phyloP scores from a whole-genome alignment of 805 yeast genomes.

The Candida nemodendra region DNA sequence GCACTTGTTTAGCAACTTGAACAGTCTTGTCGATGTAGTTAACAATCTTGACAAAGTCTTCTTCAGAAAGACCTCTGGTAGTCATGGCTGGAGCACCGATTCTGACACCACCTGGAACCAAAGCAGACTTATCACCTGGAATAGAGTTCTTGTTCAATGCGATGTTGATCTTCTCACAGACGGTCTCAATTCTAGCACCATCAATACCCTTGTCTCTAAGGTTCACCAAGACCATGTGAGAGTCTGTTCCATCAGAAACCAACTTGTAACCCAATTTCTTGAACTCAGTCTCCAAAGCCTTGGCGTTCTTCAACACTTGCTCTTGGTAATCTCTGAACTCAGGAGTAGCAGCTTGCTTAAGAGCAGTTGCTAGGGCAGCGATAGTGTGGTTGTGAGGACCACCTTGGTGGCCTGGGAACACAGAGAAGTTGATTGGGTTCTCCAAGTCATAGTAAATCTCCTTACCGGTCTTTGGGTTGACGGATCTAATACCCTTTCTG shows the following conservation, averaged over 20 bases:
- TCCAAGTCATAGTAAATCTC: conserved; percentile 90
- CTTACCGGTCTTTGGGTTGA: conserved; percentile 86
- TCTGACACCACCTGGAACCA: conserved; percentile 96
- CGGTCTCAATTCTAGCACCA: conserved; percentile 96
- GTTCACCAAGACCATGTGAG: conserved; percentile 91
- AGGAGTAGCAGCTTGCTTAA: conserved; percentile 88
- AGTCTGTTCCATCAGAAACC: conserved; percentile 94
- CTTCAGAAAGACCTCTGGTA: conserved; percentile 91
- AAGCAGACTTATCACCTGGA: conserved; percentile 96
- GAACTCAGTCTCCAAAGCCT: conserved; percentile 75
- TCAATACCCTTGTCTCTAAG: conserved; percentile 88
- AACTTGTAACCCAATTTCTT: conserved; percentile 70
- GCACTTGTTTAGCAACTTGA: conserved; percentile 69
- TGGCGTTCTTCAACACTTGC: conserved; percentile 86
- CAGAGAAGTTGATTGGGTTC: conserved; percentile 93
- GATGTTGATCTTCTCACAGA: conserved; percentile 90
- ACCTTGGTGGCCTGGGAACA: conserved; percentile 99
- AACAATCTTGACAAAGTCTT: conserved; percentile 79
- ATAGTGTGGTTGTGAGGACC: conserved; percentile 99
- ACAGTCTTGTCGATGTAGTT: conserved; percentile 80
- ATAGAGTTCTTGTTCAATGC: conserved; percentile 97
- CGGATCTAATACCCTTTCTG: conserved; percentile 91
- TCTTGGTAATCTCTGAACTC: conserved; percentile 89
- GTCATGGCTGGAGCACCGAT: conserved; percentile 99
- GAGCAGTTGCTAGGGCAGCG: conserved; percentile 94